Percentiles rank a stretch among this genome's conserved stretches.
These are phyloP conservation scores for Penicillium pancosmium DNA, from an alignment of 495 filamentous ascomycete species.

Conservation along the genomic window DNA sequence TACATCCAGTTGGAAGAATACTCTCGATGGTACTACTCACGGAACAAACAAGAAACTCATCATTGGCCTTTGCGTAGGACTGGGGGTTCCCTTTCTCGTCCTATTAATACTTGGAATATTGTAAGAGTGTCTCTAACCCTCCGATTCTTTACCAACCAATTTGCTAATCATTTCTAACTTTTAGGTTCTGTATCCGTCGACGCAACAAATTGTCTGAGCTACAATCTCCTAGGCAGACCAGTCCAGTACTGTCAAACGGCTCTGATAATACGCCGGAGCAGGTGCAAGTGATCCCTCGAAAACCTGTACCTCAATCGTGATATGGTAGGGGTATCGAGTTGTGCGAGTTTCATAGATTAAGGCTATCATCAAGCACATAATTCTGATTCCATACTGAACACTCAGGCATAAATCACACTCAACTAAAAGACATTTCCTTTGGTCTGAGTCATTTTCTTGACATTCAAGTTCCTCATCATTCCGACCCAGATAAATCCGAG, in stretches of 20 bases:
- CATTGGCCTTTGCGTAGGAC: constrained; percentile 45
- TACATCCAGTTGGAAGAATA: background rate
- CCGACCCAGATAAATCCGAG: constrained; percentile 47
- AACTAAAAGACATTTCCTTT: background rate
- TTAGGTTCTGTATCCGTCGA: background rate
- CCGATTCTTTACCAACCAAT: background rate
- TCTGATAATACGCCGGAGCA: background rate
- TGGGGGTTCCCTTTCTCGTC: constrained; percentile 43
- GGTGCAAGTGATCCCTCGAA: background rate
- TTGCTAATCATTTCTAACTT: background rate
- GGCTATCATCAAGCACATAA: background rate
- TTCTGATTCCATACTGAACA: background rate
- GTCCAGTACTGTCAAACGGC: background rate
- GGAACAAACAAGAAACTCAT: constrained; percentile 37
- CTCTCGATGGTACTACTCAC: constrained; percentile 8
- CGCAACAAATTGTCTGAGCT: background rate
- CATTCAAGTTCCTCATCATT: constrained; percentile 58
- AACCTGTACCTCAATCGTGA: background rate
- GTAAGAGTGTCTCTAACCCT: constrained; percentile 30
- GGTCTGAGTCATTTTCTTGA: constrained; percentile 23
- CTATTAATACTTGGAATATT: constrained; percentile 31
- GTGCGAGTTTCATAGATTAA: too few relatives aligned
- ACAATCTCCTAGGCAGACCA: background rate
- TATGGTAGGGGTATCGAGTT: background rate
- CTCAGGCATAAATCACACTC: background rate